phyloP scores from a whole-genome alignment of 495 filamentous ascomycete genomes.

The Cladorrhinum samala region DNA sequence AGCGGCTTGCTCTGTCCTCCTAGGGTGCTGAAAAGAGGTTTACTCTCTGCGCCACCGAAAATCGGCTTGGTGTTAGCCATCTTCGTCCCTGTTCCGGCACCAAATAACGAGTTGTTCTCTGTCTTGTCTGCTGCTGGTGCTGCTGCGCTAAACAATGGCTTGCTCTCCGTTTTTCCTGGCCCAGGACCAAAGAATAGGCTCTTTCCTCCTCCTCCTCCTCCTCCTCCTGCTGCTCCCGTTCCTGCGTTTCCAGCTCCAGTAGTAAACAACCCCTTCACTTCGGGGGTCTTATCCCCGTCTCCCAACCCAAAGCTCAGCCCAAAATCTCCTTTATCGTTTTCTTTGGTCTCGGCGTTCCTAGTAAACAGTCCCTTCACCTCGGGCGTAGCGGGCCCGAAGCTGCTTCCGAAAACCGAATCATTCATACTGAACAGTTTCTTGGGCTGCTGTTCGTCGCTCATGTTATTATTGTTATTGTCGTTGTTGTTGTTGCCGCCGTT shows the following conservation, averaged over 20 bases:
- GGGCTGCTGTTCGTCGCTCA: background rate
- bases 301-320: background rate
- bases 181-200: background rate
- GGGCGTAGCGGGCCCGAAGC: background rate
- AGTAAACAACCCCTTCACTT: background rate
- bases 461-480: background rate
- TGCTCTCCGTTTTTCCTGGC: no score
- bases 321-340: background rate
- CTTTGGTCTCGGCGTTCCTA: background rate
- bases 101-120: no score
- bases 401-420: background rate
- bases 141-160: background rate
- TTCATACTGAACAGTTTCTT: background rate
- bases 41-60: no score
- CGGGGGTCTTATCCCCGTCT: background rate
- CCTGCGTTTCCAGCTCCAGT: conserved; percentile 2
- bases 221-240: background rate
- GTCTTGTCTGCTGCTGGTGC: no score
- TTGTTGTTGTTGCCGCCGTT: background rate
- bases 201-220: background rate
- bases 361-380: conserved; percentile 1
- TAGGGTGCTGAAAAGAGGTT: no score
- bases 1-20: no score
- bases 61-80: no score
- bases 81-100: no score